Evolutionary conservation across 83 land plant species (phyloP), one percentile per base, ranked within the genome.

Genomic region (Picea abies): DNA sequence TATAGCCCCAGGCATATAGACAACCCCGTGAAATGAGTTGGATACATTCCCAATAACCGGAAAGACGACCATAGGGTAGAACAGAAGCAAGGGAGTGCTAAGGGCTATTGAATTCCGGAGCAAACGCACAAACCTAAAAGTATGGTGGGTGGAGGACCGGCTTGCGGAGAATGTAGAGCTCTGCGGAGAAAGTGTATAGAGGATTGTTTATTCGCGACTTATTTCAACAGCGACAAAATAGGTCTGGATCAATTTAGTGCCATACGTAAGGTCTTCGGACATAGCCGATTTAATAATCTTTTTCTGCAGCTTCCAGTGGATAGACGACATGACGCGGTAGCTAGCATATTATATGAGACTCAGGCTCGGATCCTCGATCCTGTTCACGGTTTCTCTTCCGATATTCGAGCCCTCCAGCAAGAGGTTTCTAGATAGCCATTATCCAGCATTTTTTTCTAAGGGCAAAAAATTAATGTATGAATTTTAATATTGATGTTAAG

Each of bases 301-400:
- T 72, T 87, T 70, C 66, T 7, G 7, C 81, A 76, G n/a, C 76
- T 89, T 26, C 91, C 89, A 6, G 61, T 81, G 41, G 76, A 64
- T 6, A 68, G 77, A 10, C 86, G 91, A 14, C 78, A 84, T 49
- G 87, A 87, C 37, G 90, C 91, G 14, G 90, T 84, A 35, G 81
- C 87, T 11, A 89, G 90, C 70, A 84, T 89, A n/a, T 58, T 82
- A n/a, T 89, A 89, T 80, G 91, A 89, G 56, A 89, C 91, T 11
- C 89, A 89, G 78, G 89, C 91, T 10, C 82, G 90, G 67, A 85
- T 92, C 61, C 90, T 84, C 41, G 93, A 92, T 79, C 94, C 91
- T 19, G 87, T 92, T 64, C 90, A 92, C 76, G 94, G 94, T 39
- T 92, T 91, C 82, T 89, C 88, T 29, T 84, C 93, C n/a, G 87